Evolutionary conservation across 73 alveolate genomes (phyloP).

Genomic region (Symbiodinium pilosum): DNA sequence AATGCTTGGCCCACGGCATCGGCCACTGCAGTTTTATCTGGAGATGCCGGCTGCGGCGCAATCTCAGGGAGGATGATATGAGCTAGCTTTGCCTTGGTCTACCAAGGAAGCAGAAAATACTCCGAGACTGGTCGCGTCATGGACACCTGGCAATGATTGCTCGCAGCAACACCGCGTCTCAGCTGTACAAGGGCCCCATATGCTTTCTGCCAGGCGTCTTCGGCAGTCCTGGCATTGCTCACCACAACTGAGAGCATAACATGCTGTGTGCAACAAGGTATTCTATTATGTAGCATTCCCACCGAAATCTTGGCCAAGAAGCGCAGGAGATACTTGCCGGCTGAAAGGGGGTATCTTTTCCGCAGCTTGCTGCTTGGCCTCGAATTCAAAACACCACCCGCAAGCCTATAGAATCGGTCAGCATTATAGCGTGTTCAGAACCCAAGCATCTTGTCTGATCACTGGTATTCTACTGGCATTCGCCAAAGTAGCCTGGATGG

Average conservation of each 20-base stretch:
- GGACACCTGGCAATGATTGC: too few relatives aligned
- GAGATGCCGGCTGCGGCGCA: background rate
- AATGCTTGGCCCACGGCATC: too few relatives aligned
- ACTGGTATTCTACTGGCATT: too few relatives aligned
- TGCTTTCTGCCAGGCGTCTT: background rate
- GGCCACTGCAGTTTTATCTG: background rate
- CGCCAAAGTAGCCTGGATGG: background rate
- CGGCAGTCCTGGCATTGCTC: background rate
- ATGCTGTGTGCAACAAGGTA: too few relatives aligned
- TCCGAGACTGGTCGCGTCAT: too few relatives aligned
- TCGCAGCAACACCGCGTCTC: too few relatives aligned
- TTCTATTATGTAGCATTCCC: too few relatives aligned
- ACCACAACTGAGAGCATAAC: too few relatives aligned
- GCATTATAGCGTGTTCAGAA: background rate
- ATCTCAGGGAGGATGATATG: conserved; percentile 58
- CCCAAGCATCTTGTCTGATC: background rate
- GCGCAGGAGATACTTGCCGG: background rate
- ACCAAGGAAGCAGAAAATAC: too few relatives aligned
- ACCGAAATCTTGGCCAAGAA: background rate
- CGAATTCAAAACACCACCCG: background rate
- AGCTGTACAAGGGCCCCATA: too few relatives aligned
- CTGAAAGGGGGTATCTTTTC: background rate
- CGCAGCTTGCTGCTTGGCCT: background rate
- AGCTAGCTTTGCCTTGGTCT: conserved; percentile 2
- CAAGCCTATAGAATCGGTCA: background rate